A percentile compares a stretch with the other conserved stretches of the same genome.
phyloP scores from a whole-genome alignment of 2,329 filamentous ascomycete species.

The Alternaria hordeiaustralica region DNA sequence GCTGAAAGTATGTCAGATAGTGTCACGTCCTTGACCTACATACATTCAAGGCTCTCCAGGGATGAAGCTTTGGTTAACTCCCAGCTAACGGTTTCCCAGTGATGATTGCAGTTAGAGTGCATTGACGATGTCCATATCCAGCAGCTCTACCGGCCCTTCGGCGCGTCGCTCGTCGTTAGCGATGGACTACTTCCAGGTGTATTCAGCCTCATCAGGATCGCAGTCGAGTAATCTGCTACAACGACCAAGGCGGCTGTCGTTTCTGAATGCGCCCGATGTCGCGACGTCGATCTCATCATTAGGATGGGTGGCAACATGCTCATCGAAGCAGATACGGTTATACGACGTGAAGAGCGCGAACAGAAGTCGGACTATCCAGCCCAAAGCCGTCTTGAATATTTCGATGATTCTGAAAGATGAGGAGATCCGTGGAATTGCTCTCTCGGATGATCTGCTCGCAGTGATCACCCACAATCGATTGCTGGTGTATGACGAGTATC shows the following conservation, averaged over 20 bases:
- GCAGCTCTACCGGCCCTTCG: constrained; percentile 1
- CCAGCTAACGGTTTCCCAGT: neutral
- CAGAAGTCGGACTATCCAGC: constrained; percentile 2
- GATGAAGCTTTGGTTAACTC: neutral
- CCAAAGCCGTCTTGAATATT: neutral
- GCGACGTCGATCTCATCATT: constrained; percentile 24
- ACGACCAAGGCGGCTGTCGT: constrained; percentile 4
- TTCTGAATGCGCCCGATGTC: constrained; percentile 8
- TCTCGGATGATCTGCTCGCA: constrained; percentile 29
- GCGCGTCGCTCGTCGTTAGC: constrained; percentile 3
- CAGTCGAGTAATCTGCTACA: constrained; percentile 13
- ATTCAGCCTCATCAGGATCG: constrained; percentile 12
- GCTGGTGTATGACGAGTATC: constrained; percentile 27
- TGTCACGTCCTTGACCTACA: neutral
- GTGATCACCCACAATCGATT: constrained; percentile 28
- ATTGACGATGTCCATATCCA: constrained; percentile 11
- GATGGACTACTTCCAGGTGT: constrained; percentile 6
- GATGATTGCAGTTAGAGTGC: neutral
- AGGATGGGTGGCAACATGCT: constrained; percentile 22
- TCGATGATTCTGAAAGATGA: constrained; percentile 7
- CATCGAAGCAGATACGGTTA: constrained; percentile 19
- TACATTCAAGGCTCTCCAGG: neutral
- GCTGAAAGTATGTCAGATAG: neutral
- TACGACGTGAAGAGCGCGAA: constrained; percentile 17
- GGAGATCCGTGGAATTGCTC: constrained; percentile 21